These are phyloP conservation scores for Suillus bovinus DNA, from an alignment of 768 basidiomycete species.

Conservation along the genomic window DNA sequence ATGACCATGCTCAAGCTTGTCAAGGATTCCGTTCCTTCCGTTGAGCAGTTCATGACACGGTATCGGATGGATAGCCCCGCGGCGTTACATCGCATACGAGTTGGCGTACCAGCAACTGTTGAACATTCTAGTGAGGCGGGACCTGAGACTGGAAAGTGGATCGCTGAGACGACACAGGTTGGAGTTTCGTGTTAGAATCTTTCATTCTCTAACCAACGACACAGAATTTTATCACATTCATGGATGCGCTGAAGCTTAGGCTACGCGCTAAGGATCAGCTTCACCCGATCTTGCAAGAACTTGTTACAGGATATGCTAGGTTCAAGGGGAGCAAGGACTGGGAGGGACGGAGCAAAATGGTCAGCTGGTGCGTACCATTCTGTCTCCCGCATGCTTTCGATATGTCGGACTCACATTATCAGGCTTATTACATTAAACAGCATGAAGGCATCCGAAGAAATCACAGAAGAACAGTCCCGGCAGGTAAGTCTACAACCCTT, in stretches of 20 bases:
- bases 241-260: conserved; percentile 93
- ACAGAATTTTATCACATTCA: conserved; percentile 96
- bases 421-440: conserved; percentile 96
- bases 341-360: conserved; percentile 93
- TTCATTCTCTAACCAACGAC: not conserved
- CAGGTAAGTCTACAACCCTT: conserved; percentile 53
- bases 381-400: not conserved
- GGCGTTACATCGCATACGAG: conserved; percentile 84
- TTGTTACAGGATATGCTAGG: conserved; percentile 91
- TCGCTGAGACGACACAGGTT: conserved; percentile 96
- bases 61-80: conserved; percentile 94
- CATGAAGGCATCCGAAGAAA: conserved; percentile 96
- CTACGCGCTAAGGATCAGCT: conserved; percentile 97
- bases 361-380: conserved; percentile 70
- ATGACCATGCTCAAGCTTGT: conserved; percentile 98
- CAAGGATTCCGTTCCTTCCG: conserved; percentile 77
- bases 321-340: conserved; percentile 96
- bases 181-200: conserved; percentile 11
- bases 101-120: conserved; percentile 95
- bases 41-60: conserved; percentile 90
- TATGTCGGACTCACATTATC: not conserved
- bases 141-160: conserved; percentile 93
- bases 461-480: conserved; percentile 91
- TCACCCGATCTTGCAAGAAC: conserved; percentile 90
- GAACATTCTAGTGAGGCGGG: conserved; percentile 94